Percentiles rank a stretch among this genome's conserved stretches.
phyloP scores from a whole-genome alignment of 768 basidiomycete genomes.

The Termitomyces sp. region DNA sequence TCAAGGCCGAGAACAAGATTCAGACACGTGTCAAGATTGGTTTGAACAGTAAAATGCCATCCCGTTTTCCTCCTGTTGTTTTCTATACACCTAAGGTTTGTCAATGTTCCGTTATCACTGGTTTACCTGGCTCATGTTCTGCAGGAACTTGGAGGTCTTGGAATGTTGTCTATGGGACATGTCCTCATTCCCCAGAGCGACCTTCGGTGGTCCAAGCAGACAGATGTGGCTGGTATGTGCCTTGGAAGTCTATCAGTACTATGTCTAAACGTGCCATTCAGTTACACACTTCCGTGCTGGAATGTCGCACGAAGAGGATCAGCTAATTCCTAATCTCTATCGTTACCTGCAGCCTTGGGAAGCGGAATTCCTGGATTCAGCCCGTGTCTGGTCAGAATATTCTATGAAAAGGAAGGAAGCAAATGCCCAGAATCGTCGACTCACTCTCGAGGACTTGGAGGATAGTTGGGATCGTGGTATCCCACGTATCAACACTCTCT shows the following conservation, averaged over 20 bases:
- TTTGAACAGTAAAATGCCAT: slow-evolving; percentile 99
- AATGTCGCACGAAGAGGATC: slow-evolving; percentile 94
- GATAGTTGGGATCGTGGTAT: slow-evolving; percentile 99
- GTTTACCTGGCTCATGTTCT: slow-evolving; percentile 4
- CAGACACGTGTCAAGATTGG: slow-evolving; percentile 99
- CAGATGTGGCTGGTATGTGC: slow-evolving; percentile 79
- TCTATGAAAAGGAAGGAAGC: slow-evolving; percentile 99
- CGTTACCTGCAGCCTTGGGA: slow-evolving; percentile 98
- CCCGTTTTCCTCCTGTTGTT: slow-evolving; percentile 94
- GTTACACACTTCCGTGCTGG: slow-evolving; percentile 99
- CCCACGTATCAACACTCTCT: slow-evolving; percentile 96
- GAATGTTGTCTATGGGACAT: slow-evolving; percentile 99
- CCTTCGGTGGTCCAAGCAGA: slow-evolving; percentile 97
- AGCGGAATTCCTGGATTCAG: slow-evolving; percentile 95
- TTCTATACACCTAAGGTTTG: slow-evolving; percentile 91
- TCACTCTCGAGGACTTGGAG: slow-evolving; percentile 96
- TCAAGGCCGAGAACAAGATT: slow-evolving; percentile 99
- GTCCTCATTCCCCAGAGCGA: slow-evolving; percentile 98
- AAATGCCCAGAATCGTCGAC: slow-evolving; percentile 95
- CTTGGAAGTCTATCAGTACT: not conserved
- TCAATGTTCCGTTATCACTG: slow-evolving; percentile 7
- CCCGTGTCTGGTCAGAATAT: slow-evolving; percentile 99
- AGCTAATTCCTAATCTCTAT: slow-evolving; percentile 95
- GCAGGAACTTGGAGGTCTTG: slow-evolving; percentile 92
- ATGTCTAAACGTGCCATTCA: slow-evolving; percentile 20